Conservation (phyloP, 257 asterid species). For the Solanum virginianum region DNA sequence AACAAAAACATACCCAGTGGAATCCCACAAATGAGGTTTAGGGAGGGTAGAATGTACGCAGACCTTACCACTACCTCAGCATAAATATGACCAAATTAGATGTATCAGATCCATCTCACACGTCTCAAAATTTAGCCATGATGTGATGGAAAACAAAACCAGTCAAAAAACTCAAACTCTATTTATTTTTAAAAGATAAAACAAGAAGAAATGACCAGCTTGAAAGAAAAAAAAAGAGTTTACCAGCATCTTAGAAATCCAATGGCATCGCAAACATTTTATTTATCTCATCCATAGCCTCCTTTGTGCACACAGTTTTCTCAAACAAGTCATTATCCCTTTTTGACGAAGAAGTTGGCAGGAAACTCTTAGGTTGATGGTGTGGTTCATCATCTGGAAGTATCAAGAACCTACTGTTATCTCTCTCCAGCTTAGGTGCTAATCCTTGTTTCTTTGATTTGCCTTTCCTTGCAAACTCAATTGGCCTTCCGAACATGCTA, state of each 20-base stretch:
- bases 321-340: slow-evolving; percentile 52
- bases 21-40: too few relatives aligned
- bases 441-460: slow-evolving; percentile 43
- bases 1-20: too few relatives aligned
- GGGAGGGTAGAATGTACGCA: too few relatives aligned
- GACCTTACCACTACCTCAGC: neutral
- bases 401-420: slow-evolving; percentile 27
- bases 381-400: slow-evolving; percentile 48
- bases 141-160: neutral
- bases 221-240: slow-evolving; percentile 3
- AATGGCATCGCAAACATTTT: slow-evolving; percentile 78
- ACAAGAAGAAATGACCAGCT: slow-evolving; percentile 15
- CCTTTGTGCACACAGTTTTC: slow-evolving; percentile 71
- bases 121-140: neutral
- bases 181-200: neutral
- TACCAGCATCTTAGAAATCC: slow-evolving; percentile 52
- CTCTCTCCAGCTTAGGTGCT: slow-evolving; percentile 6
- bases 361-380: slow-evolving; percentile 21
- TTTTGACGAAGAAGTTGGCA: slow-evolving; percentile 24
- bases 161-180: neutral
- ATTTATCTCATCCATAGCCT: slow-evolving; percentile 87
- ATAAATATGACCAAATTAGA: neutral
- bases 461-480: slow-evolving; percentile 69
- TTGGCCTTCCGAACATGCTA: slow-evolving; percentile 87
- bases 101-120: neutral